Evolutionary conservation across 805 yeast genomes (phyloP), one percentile per base, ranked within the genome.

Genomic region (fission yeast (Schizosaccharomyces pombe)): DNA sequence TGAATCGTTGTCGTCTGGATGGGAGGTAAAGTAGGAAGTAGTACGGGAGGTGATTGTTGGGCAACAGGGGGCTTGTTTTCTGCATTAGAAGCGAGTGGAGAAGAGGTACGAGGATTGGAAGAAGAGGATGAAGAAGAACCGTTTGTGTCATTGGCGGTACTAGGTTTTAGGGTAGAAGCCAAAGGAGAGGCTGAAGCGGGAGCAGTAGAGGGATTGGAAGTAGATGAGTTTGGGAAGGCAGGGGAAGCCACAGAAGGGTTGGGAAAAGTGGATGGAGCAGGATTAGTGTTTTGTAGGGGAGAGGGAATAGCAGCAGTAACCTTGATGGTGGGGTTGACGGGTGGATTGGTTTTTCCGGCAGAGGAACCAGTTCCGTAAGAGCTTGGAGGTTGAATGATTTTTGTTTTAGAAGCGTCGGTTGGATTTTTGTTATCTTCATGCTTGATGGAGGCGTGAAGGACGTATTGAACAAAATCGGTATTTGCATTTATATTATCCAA

Each of bases 201-300:
- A n/a, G n/a, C n/a, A n/a, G n/a, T n/a, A n/a, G n/a, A n/a, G n/a
- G n/a, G n/a, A n/a, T n/a, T n/a, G n/a, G 79, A 77, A 64, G 74
- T 77, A 57, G 91, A 91, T 64, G 96, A 91, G 67, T 91, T 91
- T 67, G 84, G 84, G 2, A 69, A 85, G 32, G 79, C 85, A 34
- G 91, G n/a, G n/a, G n/a, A n/a, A n/a, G n/a, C n/a, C n/a, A n/a
- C n/a, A n/a, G n/a, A n/a, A n/a, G n/a, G n/a, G n/a, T n/a, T n/a
- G n/a, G n/a, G n/a, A n/a, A n/a, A n/a, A n/a, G n/a, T n/a, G n/a
- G n/a, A n/a, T n/a, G n/a, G n/a, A n/a, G n/a, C n/a, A n/a, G n/a
- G n/a, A n/a, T n/a, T n/a, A n/a, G n/a, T n/a, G n/a, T n/a, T n/a
- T n/a, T n/a, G n/a, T n/a, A 16, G 43, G 22, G 43, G n/a, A 11